A percentile compares a stretch with the other conserved stretches of the same genome.
phyloP scores from a whole-genome alignment of 2,329 filamentous ascomycete species.

The Ambrosiella xylebori region DNA sequence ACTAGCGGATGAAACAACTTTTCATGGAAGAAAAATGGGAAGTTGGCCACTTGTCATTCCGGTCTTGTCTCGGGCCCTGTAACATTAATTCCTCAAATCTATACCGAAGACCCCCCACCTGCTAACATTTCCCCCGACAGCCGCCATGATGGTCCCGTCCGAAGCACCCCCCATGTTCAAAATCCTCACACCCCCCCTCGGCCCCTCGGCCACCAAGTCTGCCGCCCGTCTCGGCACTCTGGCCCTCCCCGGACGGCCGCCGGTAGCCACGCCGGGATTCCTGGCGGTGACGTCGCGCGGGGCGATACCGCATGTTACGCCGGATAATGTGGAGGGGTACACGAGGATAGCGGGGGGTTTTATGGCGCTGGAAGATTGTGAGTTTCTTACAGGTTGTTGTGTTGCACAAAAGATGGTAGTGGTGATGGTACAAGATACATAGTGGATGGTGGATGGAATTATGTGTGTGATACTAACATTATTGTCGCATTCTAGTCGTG shows the following conservation, averaged over 20 bases:
- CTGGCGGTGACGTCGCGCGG: slow-evolving; percentile 69
- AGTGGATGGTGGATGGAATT: no score
- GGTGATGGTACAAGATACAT: no score
- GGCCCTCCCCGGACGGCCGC: slow-evolving; percentile 39
- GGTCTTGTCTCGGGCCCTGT: no score
- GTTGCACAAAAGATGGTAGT: no score
- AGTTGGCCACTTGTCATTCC: no score
- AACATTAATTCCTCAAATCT: no score
- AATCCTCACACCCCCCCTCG: slow-evolving; percentile 25
- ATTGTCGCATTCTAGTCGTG: slow-evolving; percentile 27
- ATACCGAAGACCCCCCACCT: background rate
- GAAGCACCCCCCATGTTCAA: slow-evolving; percentile 22
- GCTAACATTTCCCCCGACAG: background rate
- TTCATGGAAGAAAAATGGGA: no score
- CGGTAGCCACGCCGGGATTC: slow-evolving; percentile 71
- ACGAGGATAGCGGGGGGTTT: slow-evolving; percentile 54
- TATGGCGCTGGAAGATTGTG: slow-evolving; percentile 84
- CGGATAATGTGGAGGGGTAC: slow-evolving; percentile 56
- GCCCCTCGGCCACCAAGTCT: slow-evolving; percentile 19
- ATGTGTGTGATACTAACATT: background rate
- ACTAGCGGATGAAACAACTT: no score
- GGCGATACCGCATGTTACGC: slow-evolving; percentile 70
- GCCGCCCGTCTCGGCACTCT: slow-evolving; percentile 52
- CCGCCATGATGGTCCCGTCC: background rate
- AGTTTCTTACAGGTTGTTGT: slow-evolving; percentile 19